These are phyloP conservation scores for Blepharisma japonicum DNA, from an alignment of 73 alveolate species.

Conservation along the genomic window DNA sequence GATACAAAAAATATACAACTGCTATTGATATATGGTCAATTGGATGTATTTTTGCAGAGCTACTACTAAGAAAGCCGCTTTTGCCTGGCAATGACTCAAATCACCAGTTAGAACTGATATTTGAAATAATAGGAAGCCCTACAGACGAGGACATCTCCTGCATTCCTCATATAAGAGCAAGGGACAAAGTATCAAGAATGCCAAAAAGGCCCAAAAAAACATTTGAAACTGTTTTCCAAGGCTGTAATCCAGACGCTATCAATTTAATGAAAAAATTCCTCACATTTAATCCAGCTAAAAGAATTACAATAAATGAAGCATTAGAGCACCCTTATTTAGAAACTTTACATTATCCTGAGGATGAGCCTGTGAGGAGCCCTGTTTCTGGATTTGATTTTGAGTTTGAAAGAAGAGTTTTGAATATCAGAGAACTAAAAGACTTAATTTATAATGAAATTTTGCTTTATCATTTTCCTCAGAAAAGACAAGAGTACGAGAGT, in stretches of 20 bases:
- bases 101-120: constrained; percentile 76
- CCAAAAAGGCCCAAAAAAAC: constrained; percentile 57
- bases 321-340: constrained; percentile 84
- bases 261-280: constrained; percentile 67
- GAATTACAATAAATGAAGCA: constrained; percentile 89
- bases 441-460: constrained; percentile 62
- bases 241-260: constrained; percentile 63
- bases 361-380: constrained; percentile 53
- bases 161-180: constrained; percentile 46
- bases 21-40: constrained; percentile 89
- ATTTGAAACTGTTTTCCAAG: constrained; percentile 51
- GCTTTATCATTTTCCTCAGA: constrained; percentile 51
- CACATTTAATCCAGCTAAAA: constrained; percentile 77
- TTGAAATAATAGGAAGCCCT: constrained; percentile 86
- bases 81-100: constrained; percentile 84
- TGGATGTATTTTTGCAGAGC: constrained; percentile 93
- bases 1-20: constrained; percentile 52
- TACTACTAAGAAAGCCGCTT: constrained; percentile 77
- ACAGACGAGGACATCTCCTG: constrained; percentile 48
- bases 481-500: constrained; percentile 48
- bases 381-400: constrained; percentile 58
- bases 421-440: constrained; percentile 49
- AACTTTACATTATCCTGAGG: constrained; percentile 68
- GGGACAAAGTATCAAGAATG: constrained; percentile 40
- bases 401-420: constrained; percentile 52